Base-by-base conservation (phyloP, 208 protist species). In the Balamuthia mandrillaris region DNA sequence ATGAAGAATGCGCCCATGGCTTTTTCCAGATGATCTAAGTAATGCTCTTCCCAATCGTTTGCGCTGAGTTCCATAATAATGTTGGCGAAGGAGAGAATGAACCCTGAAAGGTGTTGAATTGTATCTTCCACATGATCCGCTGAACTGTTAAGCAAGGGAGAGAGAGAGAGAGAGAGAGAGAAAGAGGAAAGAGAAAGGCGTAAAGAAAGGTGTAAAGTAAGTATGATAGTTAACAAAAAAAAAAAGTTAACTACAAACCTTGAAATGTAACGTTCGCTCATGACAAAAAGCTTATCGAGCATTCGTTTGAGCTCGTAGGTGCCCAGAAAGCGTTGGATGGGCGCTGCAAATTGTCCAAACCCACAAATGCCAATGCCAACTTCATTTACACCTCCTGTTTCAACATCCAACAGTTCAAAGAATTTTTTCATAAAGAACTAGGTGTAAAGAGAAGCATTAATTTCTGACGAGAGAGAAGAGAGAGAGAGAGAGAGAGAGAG, bases 351-450 rank as follows among this genome's bases (percentile, higher is more conserved):
- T 24, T 83, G 77, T n/a, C 77, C 77, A 49, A 83, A 83, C 1
- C 77, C 77, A 39, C 44, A 31, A 31, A 83, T 83, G 16, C 77
- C 58, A 14, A 87, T 84, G 3, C 72, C 82, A 1, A 87, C 41
- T 24, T 79, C 74, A 14, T 81, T 61, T 31, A 87, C 79, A 31
- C 74, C 84, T 27, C 84, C 79, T 6, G 70, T 87, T 18, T 78
- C 72, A 18, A 49, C 58, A n/a, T 87, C 84, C 10, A 87, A 39
- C 58, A 87, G 35, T 52, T 87, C 84, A 35, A 87, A 84, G 72
- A 87, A 87, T 37, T 65, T 84, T 35, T 87, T 87, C 51, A 87
- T 72, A 35, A 87, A 87, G 66, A 87, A 87, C 84, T 87, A 33
- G 7, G 5, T 56, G 31, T 39, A 60, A 63, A 3, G 14, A 66